Base-by-base conservation (phyloP, 2,329 filamentous ascomycete genomes). In the Penicillium vulpinum region DNA sequence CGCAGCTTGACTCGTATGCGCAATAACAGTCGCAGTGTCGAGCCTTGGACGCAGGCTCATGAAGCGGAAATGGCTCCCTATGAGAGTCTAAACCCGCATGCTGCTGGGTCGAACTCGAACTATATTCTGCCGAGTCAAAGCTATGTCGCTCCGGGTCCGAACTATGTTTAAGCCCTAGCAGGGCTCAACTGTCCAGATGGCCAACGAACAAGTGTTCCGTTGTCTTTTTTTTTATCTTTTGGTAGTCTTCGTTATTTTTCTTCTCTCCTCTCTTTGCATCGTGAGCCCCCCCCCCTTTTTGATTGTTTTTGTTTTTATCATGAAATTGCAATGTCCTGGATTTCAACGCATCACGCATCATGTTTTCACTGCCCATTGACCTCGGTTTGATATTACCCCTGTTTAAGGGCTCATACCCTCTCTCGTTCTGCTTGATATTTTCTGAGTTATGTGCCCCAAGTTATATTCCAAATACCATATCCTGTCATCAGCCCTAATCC, bases 1-100 rank as follows among this genome's bases (percentile, higher is more conserved):
- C 75, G 80, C 28, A 83, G 79, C 54, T 76, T 86, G 21, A 81
- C 82, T 3, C 79, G 83, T 22, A 84, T 86, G 78, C 78, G 84
- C 38, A 85, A 80, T 67, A 82, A 77, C 49, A 83, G 80, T 60
- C 80, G 84, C 52, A 81, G 79, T 7, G 59, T 66, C 2, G 70
- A 71, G 36, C 58, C 62, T 6, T 70, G 67, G 64, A 54, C 49
- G 2, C 57, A 61, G 22, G 35, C 59, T 36, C 36, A 56, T 10
- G 70, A 69, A 26, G 24, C 54, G 0, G 66, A 67, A 15, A 54
- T 65, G 38, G 51, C 35, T 28, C 68, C 66, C 2, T 69, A 72
- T 52, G 68, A 72, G 51, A 67, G 57, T 28, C 36, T 70, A 21
- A 61, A 66, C 54, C 29, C 68, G 49, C 52, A 65, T 61, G 50